These are phyloP conservation scores for Eragrostis nindensis DNA, from an alignment of 176 grass and related monocot genomes.

Conservation along the genomic window DNA sequence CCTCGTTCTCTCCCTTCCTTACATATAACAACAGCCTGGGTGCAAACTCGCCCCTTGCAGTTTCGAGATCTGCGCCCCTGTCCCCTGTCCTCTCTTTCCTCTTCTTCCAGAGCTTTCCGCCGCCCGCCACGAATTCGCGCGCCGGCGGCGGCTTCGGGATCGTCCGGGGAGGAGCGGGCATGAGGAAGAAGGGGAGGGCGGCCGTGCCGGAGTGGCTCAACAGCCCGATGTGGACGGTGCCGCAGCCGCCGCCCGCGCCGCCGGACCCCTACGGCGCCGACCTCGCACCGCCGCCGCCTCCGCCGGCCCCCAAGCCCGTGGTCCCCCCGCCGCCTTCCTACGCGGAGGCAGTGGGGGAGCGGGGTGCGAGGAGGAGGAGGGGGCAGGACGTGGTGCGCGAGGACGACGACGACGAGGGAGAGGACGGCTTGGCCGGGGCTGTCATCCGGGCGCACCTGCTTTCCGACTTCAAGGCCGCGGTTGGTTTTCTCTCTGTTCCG, in stretches of 20 bases:
- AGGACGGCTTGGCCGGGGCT: constrained; percentile 26
- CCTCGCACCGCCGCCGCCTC: constrained; percentile 36
- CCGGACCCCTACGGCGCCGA: constrained; percentile 49
- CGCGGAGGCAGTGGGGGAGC: constrained; percentile 51
- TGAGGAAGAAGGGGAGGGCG: constrained; percentile 56
- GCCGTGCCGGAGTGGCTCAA: constrained; percentile 92
- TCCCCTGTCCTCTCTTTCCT: neutral
- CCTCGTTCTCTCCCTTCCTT: neutral
- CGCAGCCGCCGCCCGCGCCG: constrained; percentile 31
- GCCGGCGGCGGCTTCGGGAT: neutral
- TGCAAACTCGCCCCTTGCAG: neutral
- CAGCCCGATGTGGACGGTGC: constrained; percentile 76
- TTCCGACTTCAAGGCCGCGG: constrained; percentile 48
- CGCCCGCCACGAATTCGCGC: neutral
- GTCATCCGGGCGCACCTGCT: constrained; percentile 51
- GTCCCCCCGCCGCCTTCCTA: constrained; percentile 34
- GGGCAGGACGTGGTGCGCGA: too few species aligned
- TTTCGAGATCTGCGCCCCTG: neutral
- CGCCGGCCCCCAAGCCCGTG: neutral
- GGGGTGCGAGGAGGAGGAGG: neutral
- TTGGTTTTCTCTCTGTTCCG: constrained; percentile 4
- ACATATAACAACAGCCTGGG: neutral
- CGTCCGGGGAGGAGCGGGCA: neutral
- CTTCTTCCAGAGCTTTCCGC: constrained; percentile 1
- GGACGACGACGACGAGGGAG: neutral